Base-by-base conservation (phyloP, 2,329 filamentous ascomycete species). In the Boeremia lycopersici region DNA sequence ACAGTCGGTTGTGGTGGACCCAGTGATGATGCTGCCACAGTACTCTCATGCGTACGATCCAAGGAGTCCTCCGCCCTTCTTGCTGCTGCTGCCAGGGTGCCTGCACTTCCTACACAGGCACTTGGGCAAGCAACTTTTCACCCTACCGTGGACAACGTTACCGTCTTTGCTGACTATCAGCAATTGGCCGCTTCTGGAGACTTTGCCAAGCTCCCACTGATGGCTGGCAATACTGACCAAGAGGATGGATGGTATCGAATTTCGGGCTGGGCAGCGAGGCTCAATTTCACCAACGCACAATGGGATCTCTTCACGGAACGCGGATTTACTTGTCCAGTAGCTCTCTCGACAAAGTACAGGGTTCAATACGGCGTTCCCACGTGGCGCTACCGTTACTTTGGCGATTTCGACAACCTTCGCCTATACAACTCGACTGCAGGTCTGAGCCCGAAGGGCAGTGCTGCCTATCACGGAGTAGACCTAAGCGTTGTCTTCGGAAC, bases 381-480 rank as follows among this genome's bases (percentile, higher is more conserved):
- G 1, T 77, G 70, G 64, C 68, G 73, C 9, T 77, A 75, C 45
- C 62, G 71, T 13, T 77, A 74, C 52, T 62, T 68, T 23, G 75
- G 71, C 5, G 70, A 74, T 47, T 75, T 68, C 61, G 63, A 66
- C 15, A 74, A 74, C 36, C 60, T 74, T 13, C 64, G 70, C 7
- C 62, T 75, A 3, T 71, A 70, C 34, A 71, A 72, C 19, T 42
- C 60, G 17, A 64, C 52, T 47, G 64, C 63, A 29, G 65, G 67
- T 12, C 57, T 69, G 10, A 57, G 61, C 6, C 52, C 63, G 12
- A 60, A 48, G 39, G 72, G 73, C 45, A 68, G 71, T 47, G 72
- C 67, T 3, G 70, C 74, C 11, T 77, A 76, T 46, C 75, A 77
- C 40, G 70, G 65, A 6, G 63, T 67, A 17, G 75, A 76, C 40